A percentile compares a stretch with the other conserved stretches of the same genome.
Conservation (phyloP, 192 early-diverging fungal genomes). For the Obelidium mucronatum region DNA sequence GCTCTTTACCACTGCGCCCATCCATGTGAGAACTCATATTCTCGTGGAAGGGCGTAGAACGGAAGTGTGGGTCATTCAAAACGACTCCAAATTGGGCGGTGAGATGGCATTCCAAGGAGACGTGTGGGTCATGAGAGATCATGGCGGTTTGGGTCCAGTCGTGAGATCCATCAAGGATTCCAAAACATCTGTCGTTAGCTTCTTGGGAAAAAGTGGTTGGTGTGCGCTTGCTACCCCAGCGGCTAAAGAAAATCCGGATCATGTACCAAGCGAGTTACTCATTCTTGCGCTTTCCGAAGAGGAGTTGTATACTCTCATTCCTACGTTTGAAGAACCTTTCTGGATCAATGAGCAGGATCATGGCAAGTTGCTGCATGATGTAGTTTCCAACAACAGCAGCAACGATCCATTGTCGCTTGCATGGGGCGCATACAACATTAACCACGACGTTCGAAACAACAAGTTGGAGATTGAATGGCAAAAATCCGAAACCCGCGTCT, state of each 20-base stretch:
- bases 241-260: background rate
- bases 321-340: slow-evolving; percentile 54
- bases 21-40: slow-evolving; percentile 49
- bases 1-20: slow-evolving; percentile 65
- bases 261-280: slow-evolving; percentile 24
- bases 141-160: slow-evolving; percentile 40
- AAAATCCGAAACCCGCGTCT: background rate
- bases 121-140: slow-evolving; percentile 36
- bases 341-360: slow-evolving; percentile 37
- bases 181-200: slow-evolving; percentile 41
- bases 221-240: slow-evolving; percentile 8
- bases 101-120: slow-evolving; percentile 67
- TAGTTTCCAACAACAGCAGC: background rate
- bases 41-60: slow-evolving; percentile 25
- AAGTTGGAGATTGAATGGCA: slow-evolving; percentile 25
- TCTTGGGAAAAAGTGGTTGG: slow-evolving; percentile 47
- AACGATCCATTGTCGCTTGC: slow-evolving; percentile 31
- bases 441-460: slow-evolving; percentile 14
- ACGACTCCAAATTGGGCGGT: slow-evolving; percentile 52
- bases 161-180: slow-evolving; percentile 20
- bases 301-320: slow-evolving; percentile 55
- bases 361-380: background rate
- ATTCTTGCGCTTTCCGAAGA: slow-evolving; percentile 41
- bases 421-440: slow-evolving; percentile 41
- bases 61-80: slow-evolving; percentile 72